Conservation (phyloP, 1,139 yeast species). For the Blastobotrys illinoisensis region DNA sequence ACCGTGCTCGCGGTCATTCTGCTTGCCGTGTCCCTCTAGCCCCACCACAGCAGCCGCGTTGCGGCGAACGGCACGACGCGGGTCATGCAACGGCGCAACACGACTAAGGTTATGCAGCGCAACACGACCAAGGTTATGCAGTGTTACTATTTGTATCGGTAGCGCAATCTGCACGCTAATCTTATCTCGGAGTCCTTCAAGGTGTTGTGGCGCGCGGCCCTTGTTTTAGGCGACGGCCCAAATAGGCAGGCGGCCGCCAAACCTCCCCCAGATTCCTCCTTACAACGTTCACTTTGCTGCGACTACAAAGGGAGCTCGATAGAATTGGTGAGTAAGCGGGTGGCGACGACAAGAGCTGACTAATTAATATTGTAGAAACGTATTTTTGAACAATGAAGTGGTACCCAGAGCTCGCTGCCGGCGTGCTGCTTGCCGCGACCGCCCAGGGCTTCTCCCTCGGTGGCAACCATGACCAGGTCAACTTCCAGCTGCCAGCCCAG, state of each 20-base stretch:
- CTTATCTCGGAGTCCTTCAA: background rate
- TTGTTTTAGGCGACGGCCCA: background rate
- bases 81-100: too few species aligned
- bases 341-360: background rate
- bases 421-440: background rate
- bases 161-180: background rate
- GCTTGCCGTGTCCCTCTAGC: conserved; percentile 31
- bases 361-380: background rate
- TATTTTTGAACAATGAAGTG: background rate
- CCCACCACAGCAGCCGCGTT: background rate
- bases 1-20: conserved; percentile 42
- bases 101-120: too few species aligned
- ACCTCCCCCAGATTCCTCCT: background rate
- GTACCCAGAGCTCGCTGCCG: background rate
- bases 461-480: background rate
- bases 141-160: background rate
- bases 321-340: background rate
- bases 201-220: background rate
- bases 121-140: background rate
- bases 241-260: background rate
- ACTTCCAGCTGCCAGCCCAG: background rate
- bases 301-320: background rate
- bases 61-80: too few species aligned
- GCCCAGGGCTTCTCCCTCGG: background rate
- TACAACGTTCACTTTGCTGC: background rate